phyloP scores from a whole-genome alignment of 2,329 filamentous ascomycete genomes.

The Alternaria ethzedia region DNA sequence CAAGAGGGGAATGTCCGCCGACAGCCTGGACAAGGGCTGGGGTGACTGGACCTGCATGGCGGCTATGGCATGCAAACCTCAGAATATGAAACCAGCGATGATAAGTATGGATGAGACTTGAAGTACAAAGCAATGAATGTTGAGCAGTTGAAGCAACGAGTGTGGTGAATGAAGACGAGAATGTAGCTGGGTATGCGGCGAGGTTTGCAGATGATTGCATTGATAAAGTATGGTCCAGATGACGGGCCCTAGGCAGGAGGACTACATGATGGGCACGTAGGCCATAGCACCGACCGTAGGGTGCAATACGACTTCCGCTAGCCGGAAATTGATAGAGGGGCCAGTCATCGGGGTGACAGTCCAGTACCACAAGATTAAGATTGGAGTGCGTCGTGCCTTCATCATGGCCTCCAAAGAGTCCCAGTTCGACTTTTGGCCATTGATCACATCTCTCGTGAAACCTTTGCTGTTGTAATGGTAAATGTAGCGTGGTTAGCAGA shows the following conservation, averaged over 20 bases:
- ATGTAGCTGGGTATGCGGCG: slow-evolving; percentile 41
- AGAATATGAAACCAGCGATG: slow-evolving; percentile 36
- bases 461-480: slow-evolving; percentile 38
- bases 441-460: slow-evolving; percentile 39
- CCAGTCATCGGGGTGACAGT: slow-evolving; percentile 41
- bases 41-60: slow-evolving; percentile 41
- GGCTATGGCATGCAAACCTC: slow-evolving; percentile 31
- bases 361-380: slow-evolving; percentile 40
- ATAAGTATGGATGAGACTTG: slow-evolving; percentile 48
- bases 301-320: slow-evolving; percentile 39
- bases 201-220: slow-evolving; percentile 31
- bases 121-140: slow-evolving; percentile 49
- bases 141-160: slow-evolving; percentile 53
- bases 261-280: slow-evolving; percentile 30
- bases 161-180: slow-evolving; percentile 37
- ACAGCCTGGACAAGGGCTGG: slow-evolving; percentile 49
- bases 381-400: slow-evolving; percentile 40
- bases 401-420: slow-evolving; percentile 20
- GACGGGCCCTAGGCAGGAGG: slow-evolving; percentile 32
- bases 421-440: slow-evolving; percentile 41
- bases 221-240: slow-evolving; percentile 38
- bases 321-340: slow-evolving; percentile 30
- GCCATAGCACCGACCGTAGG: slow-evolving; percentile 31
- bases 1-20: slow-evolving; percentile 52
- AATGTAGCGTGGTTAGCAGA: slow-evolving; percentile 46